Evolutionary conservation across 2,329 filamentous ascomycete genomes (phyloP).

Genomic region (Chaetomiaceae sp.): DNA sequence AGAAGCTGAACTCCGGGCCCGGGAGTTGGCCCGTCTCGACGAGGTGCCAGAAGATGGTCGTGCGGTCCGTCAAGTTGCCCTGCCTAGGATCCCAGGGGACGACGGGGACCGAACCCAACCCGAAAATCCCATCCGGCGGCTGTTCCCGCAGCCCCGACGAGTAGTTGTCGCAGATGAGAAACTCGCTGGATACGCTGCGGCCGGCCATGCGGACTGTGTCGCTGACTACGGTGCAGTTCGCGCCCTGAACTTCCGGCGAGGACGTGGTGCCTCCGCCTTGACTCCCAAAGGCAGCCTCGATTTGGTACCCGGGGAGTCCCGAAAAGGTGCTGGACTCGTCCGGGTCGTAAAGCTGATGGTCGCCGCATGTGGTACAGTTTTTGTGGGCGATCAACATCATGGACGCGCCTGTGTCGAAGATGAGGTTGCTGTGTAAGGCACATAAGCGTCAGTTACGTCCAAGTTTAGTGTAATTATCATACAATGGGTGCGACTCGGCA

Average conservation of each 20-base stretch:
- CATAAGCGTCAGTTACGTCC: too few species aligned
- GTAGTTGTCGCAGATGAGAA: conserved; percentile 32
- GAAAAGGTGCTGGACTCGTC: conserved; percentile 30
- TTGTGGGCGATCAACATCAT: conserved; percentile 30
- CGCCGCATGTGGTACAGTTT: conserved; percentile 30
- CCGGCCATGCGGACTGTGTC: conserved; percentile 31
- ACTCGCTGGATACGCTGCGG: conserved; percentile 22
- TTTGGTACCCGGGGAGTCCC: conserved; percentile 19
- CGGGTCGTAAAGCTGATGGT: conserved; percentile 28
- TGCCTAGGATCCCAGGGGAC: conserved; percentile 5
- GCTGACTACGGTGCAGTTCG: conserved; percentile 28
- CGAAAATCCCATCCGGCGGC: conserved; percentile 34
- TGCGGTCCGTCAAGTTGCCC: not conserved
- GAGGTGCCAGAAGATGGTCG: conserved; percentile 31
- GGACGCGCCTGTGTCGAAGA: conserved; percentile 32
- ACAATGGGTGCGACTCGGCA: not conserved
- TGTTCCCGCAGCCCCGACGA: conserved; percentile 27
- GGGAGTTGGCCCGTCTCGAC: conserved; percentile 27
- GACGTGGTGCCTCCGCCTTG: conserved; percentile 31
- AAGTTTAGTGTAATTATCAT: too few species aligned
- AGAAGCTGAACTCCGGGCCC: conserved; percentile 30
- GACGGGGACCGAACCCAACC: conserved; percentile 24
- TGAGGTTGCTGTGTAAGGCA: conserved; percentile 32
- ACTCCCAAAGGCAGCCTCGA: conserved; percentile 24
- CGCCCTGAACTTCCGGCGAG: conserved; percentile 22